Base-by-base conservation (phyloP, 441 rosid species). In the Francoa sonchifolia region DNA sequence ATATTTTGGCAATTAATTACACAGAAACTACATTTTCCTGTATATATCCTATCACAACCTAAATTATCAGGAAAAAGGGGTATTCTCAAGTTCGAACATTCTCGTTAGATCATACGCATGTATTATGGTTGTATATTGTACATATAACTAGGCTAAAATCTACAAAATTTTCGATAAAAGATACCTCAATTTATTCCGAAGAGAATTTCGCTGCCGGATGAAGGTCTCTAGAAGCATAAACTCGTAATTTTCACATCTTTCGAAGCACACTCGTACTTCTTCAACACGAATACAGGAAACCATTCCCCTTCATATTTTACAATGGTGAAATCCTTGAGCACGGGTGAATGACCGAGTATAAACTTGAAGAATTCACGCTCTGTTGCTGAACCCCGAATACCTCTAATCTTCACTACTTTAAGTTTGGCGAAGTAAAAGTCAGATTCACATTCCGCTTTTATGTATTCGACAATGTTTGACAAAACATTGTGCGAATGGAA, bases 341-440 rank as follows among this genome's bases (percentile, higher is more conserved):
- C 40, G 4, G 61, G 65, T 6, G 65, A 58, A 46, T 26, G 29
- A 26, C 40, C 42, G 2, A 58, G 61, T 17, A 63, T 19, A n/a
- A 58, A 28, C 38, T 38, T 54, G 7, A 58, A 30, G 34, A 64
- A 46, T 22, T 58, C 65, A 59, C 48, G 40, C 33, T 54, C 61
- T 0, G 31, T 6, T 34, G 36, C 22, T 18, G 54, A 31, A 12
- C 50, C 33, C 11, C 20, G n/a, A 11, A 50, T 27, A 35, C 69
- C 57, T 44, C 63, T 58, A 22, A 58, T 54, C 47, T 35, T 49
- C 48, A 54, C 58, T 6, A 35, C 37, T 40, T 58, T 54, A 6
- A 64, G 61, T 19, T 48, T 42, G 65, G 29, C 32, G 13, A 58
- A 37, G 38, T 26, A 44, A 25, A 39, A 47, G 16, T 46, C 43